These are phyloP conservation scores for Ganoderma boninense DNA, from an alignment of 1,284 basidiomycete genomes.

Conservation along the genomic window DNA sequence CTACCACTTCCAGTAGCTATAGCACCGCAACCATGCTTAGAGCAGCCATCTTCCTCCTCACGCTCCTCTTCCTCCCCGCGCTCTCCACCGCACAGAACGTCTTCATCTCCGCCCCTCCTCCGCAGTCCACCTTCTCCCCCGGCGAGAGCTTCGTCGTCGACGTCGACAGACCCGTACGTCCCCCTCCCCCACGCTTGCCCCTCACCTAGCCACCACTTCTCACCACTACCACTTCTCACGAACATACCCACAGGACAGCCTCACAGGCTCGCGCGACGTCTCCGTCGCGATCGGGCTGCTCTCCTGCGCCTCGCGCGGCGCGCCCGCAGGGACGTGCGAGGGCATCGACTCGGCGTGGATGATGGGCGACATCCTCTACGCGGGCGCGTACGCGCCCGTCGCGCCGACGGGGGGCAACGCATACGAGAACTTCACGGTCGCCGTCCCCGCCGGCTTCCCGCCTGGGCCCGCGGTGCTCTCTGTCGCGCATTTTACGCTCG, in stretches of 20 bases:
- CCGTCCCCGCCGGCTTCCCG: constrained; percentile 24
- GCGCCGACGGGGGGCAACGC: constrained; percentile 29
- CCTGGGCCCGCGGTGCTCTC: constrained; percentile 24
- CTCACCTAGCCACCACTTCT: no score
- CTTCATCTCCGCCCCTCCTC: constrained; percentile 18
- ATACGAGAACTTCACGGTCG: constrained; percentile 32
- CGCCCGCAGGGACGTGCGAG: constrained; percentile 35
- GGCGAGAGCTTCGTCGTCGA: constrained; percentile 27
- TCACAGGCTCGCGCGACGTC: constrained; percentile 50
- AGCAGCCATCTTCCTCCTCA: constrained; percentile 10
- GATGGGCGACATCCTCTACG: constrained; percentile 54
- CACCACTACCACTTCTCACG: no score
- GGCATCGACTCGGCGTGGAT: constrained; percentile 36
- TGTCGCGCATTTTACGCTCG: constrained; percentile 28
- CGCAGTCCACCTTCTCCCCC: constrained; percentile 15
- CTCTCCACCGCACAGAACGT: constrained; percentile 22
- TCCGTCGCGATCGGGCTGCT: constrained; percentile 50
- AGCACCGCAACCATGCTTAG: not conserved
- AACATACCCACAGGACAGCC: no score
- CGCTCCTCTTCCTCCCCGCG: not conserved
- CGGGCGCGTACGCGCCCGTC: constrained; percentile 53
- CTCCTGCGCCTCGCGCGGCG: constrained; percentile 39
- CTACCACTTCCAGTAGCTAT: not conserved
- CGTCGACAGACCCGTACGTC: constrained; percentile 22
- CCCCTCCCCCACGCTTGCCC: no score